Base-by-base conservation (phyloP, 148 eudicot genomes). In the Cornus florida region DNA sequence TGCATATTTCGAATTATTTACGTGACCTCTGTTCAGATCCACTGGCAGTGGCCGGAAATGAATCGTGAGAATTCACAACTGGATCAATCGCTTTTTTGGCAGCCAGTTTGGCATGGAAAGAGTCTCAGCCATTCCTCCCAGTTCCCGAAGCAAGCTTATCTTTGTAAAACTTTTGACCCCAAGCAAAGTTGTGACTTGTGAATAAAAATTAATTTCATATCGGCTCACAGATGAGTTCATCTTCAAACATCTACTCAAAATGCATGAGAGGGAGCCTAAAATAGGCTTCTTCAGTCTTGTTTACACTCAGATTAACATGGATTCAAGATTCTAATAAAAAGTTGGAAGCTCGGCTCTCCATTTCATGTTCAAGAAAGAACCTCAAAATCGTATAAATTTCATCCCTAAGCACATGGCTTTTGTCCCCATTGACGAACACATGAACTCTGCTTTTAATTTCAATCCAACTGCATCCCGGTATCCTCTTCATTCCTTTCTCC, bases 401-500 rank as follows among this genome's bases (percentile, higher is more conserved):
- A 66, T 78, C 81, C 71, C 13, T 79, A 35, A 75, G 38, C 2
- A 62, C 35, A 67, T 84, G 87, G 35, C 73, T 82, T 73, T 43
- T 78, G 41, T 89, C 89, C 24, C 74, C 76, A 12, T 48, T 81
- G 31, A 83, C 87, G 75, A 87, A 90, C 48, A 85, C 90, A 48
- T 77, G 80, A 84, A 86, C 72, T 41, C 64, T 73, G 48, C 80
- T 69, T 57, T 68, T 62, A 1, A 90, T 74, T 60, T 88, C 90
- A 65, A 90, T 81, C 92, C 92, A 90, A 81, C 92, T 90, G 78
- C 89, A 84, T 14, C 90, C 92, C 0, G 89, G 89, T 68, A 87
- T 62, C 79, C 86, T 83, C 13, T 57, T 75, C 79, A 90, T 78
- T 22, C 85, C 84, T 56, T 76, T 90, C 79, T 86, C 85, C 68